These are phyloP conservation scores for Aspergillus candidus DNA, from an alignment of 2,329 filamentous ascomycete genomes.

Conservation along the genomic window DNA sequence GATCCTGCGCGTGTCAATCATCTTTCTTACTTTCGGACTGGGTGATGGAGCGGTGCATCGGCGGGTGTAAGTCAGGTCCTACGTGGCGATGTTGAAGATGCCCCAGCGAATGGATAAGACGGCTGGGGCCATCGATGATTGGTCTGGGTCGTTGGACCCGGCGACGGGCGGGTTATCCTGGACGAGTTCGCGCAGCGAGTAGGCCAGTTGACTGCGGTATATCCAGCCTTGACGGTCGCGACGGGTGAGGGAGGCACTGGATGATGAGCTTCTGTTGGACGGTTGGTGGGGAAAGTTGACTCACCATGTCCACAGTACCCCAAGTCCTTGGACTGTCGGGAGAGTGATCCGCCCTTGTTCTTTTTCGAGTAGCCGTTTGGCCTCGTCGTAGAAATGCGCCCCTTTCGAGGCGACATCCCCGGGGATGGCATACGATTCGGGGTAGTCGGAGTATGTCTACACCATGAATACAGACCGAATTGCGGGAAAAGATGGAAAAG, in stretches of 20 bases:
- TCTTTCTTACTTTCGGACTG: neutral
- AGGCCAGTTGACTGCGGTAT: conserved; percentile 22
- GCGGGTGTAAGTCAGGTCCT: conserved; percentile 4
- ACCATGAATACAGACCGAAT: no score
- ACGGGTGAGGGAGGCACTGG: conserved; percentile 27
- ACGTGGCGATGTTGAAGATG: conserved; percentile 23
- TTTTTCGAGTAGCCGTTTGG: conserved; percentile 24
- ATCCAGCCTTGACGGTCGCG: conserved; percentile 28
- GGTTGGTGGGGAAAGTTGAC: neutral
- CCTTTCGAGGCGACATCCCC: conserved; percentile 18
- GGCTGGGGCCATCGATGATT: conserved; percentile 7
- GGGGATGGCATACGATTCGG: conserved; percentile 16
- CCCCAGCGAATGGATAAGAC: conserved; percentile 19
- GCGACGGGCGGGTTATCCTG: conserved; percentile 7
- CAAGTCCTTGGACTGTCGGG: conserved; percentile 26
- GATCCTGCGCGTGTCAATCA: conserved; percentile 13
- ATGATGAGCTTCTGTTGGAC: neutral
- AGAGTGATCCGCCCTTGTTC: conserved; percentile 27
- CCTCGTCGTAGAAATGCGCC: conserved; percentile 30
- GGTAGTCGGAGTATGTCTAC: conserved; percentile 25
- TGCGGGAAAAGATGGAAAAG: no score
- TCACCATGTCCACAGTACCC: conserved; percentile 27
- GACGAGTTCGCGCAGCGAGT: conserved; percentile 19
- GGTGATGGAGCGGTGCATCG: neutral
- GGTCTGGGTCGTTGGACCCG: conserved; percentile 13